Evolutionary conservation across 352 stramenopile species (phyloP).

Genomic region (Phytophthora ohioensis): DNA sequence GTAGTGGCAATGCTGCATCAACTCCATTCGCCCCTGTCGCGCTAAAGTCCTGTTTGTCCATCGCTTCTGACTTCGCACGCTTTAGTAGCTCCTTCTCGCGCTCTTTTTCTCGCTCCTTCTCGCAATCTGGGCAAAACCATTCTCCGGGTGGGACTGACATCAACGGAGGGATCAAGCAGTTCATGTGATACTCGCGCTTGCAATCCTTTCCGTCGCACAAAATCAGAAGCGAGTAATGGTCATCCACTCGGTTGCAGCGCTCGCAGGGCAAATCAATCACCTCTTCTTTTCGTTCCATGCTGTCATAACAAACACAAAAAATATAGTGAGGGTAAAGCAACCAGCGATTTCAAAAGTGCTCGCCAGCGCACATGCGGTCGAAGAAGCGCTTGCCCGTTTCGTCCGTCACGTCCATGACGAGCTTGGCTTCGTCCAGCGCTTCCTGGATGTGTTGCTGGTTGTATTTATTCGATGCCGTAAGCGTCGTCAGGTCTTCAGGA

Average conservation of each 20-base stretch:
- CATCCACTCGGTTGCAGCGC: constrained; percentile 81
- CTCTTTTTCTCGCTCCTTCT: constrained; percentile 57
- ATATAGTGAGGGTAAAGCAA: not conserved
- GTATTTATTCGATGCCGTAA: constrained; percentile 79
- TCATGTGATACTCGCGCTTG: constrained; percentile 90
- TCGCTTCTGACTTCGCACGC: constrained; percentile 39
- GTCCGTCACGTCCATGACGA: constrained; percentile 70
- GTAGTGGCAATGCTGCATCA: constrained; percentile 18
- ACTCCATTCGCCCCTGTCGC: constrained; percentile 27
- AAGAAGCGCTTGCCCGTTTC: constrained; percentile 68
- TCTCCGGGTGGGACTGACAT: constrained; percentile 66
- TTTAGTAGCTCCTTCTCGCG: constrained; percentile 49
- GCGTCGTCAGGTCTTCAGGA: constrained; percentile 62
- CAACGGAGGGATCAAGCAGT: constrained; percentile 78
- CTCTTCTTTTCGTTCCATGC: constrained; percentile 75
- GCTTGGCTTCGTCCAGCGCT: constrained; percentile 76
- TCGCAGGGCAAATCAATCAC: constrained; percentile 84
- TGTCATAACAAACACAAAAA: constrained; percentile 32
- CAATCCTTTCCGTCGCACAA: constrained; percentile 86
- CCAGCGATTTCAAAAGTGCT: not conserved
- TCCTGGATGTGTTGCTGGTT: constrained; percentile 74
- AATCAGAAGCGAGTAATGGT: constrained; percentile 85
- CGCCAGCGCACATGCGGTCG: constrained; percentile 75
- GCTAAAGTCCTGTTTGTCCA: constrained; percentile 28
- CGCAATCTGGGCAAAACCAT: constrained; percentile 84